Conservation (phyloP, 2,329 filamentous ascomycete species). For the Venturia effusa region DNA sequence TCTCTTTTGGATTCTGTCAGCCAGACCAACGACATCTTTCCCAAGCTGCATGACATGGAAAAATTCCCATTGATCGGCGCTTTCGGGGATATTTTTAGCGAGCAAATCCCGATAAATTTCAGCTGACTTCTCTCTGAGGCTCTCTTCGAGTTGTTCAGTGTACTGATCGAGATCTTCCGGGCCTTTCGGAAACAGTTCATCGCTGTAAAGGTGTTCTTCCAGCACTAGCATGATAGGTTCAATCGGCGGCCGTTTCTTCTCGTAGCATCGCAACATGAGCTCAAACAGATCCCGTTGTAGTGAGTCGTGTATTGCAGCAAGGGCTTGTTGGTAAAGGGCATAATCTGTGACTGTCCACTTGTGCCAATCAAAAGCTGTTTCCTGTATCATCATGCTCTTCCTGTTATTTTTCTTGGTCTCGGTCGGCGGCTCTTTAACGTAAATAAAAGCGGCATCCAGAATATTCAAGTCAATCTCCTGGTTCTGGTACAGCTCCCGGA, state of each 20-base stretch:
- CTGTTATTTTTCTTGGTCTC: constrained; percentile 50
- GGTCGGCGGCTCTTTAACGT: constrained; percentile 60
- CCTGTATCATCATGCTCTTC: constrained; percentile 35
- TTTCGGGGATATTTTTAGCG: constrained; percentile 66
- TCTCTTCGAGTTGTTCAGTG: constrained; percentile 57
- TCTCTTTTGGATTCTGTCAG: constrained; percentile 81
- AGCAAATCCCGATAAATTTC: constrained; percentile 73
- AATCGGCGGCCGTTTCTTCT: constrained; percentile 72
- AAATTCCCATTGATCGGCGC: constrained; percentile 80
- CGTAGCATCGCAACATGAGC: constrained; percentile 78
- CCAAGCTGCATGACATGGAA: constrained; percentile 83
- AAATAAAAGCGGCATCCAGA: constrained; percentile 72
- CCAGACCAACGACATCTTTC: constrained; percentile 73
- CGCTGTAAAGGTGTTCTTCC: constrained; percentile 69
- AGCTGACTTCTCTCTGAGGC: constrained; percentile 61
- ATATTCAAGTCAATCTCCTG: constrained; percentile 72
- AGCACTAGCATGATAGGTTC: constrained; percentile 71
- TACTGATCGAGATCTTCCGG: constrained; percentile 64
- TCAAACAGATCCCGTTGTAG: constrained; percentile 80
- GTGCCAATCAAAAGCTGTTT: constrained; percentile 37
- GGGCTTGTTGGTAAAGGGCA: constrained; percentile 57
- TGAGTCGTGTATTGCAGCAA: constrained; percentile 67
- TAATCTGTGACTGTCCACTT: constrained; percentile 41
- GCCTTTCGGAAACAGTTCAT: constrained; percentile 63
- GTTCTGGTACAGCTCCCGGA: constrained; percentile 74